Evolutionary conservation across 805 yeast species (phyloP).

Genomic region (Naumovozyma dairenensis): DNA sequence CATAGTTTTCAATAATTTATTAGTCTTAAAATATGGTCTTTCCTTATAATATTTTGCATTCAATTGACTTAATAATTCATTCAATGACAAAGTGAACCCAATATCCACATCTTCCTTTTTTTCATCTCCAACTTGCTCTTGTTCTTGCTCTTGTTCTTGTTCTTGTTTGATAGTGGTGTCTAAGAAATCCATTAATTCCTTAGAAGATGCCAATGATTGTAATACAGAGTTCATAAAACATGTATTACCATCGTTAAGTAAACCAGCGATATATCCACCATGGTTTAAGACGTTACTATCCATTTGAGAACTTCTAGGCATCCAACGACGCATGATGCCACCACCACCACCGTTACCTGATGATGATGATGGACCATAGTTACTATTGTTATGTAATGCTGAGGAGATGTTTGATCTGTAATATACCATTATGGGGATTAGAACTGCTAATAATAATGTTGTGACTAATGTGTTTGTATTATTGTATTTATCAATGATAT

Average conservation of each 20-base stretch:
- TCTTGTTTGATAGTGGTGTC: slow-evolving; percentile 30
- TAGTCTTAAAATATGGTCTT: slow-evolving; percentile 52
- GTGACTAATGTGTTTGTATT: too few species aligned
- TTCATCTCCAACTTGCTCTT: slow-evolving; percentile 18
- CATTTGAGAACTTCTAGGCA: not conserved
- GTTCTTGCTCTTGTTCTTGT: slow-evolving; percentile 4
- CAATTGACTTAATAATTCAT: slow-evolving; percentile 42
- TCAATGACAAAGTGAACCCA: slow-evolving; percentile 45
- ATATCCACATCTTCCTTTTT: slow-evolving; percentile 14
- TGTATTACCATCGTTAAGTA: slow-evolving; percentile 84
- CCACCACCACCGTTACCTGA: too few species aligned
- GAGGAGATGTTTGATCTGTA: too few species aligned
- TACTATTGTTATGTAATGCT: too few species aligned
- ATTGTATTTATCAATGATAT: too few species aligned
- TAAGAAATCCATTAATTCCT: slow-evolving; percentile 47
- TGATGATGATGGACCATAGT: too few species aligned
- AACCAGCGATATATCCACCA: slow-evolving; percentile 78
- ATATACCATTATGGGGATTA: too few species aligned
- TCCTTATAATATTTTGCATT: slow-evolving; percentile 45
- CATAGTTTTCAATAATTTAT: slow-evolving; percentile 52
- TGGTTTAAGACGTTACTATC: slow-evolving; percentile 35
- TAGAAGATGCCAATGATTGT: slow-evolving; percentile 72
- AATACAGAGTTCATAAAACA: slow-evolving; percentile 90
- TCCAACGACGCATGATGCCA: not conserved
- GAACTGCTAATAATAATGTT: too few species aligned